Conservation (phyloP, 768 basidiomycete species). For the Boletus reticuloceps region DNA sequence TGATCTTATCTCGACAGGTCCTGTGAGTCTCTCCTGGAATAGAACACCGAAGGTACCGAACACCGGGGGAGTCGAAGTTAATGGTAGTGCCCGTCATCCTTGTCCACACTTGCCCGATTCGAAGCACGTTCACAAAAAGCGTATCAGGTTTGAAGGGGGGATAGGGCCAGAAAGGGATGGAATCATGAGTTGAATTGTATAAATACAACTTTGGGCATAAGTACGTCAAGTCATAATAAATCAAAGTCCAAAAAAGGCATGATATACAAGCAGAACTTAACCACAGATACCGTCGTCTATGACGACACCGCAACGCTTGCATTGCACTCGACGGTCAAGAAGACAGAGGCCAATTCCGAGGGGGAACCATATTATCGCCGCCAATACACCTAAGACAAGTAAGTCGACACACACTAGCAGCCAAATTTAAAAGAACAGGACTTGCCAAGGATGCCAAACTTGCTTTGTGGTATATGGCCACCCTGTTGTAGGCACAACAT, state of each 20-base stretch:
- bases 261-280: constrained; percentile 6
- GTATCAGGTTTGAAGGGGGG: not conserved
- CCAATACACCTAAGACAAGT: constrained; percentile 58
- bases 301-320: constrained; percentile 45
- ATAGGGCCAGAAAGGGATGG: not conserved
- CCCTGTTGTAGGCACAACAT: constrained; percentile 85
- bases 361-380: constrained; percentile 85
- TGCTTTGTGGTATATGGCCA: constrained; percentile 58
- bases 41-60: too few relatives aligned
- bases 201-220: constrained; percentile 16
- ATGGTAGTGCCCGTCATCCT: not conserved
- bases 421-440: constrained; percentile 1
- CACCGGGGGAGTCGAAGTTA: too few relatives aligned
- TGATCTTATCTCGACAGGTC: too few relatives aligned
- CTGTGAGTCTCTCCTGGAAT: too few relatives aligned
- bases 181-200: constrained; percentile 5
- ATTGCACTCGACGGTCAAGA: constrained; percentile 68
- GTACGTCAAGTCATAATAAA: not conserved
- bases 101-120: not conserved
- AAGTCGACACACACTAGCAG: not conserved
- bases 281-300: constrained; percentile 39
- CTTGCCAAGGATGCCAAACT: constrained; percentile 70
- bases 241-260: not conserved
- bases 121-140: not conserved
- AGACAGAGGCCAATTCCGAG: constrained; percentile 76